These are phyloP conservation scores for Ceratorhiza oryzae-sativae DNA, from an alignment of 1,284 basidiomycete species.

Conservation along the genomic window DNA sequence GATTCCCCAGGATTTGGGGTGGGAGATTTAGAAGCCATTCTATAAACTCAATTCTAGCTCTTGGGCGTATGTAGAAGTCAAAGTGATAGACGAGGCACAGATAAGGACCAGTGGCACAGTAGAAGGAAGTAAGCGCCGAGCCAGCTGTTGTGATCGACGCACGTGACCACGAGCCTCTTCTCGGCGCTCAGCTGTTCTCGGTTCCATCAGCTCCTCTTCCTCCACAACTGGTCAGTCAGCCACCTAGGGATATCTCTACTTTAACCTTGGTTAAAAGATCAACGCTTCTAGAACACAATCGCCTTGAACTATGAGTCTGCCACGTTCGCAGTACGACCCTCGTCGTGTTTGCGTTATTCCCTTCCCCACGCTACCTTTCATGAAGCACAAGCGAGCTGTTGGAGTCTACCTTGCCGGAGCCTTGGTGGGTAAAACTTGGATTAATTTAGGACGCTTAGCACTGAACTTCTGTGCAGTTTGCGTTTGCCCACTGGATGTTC, in stretches of 20 bases:
- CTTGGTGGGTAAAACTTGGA: conserved; percentile 65
- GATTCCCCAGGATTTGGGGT: conserved; percentile 1
- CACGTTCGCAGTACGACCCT: conserved; percentile 84
- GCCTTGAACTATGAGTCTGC: conserved; percentile 64
- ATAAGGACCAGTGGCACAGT: not conserved
- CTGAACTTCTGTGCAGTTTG: conserved; percentile 66
- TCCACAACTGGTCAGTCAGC: conserved; percentile 3
- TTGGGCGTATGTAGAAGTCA: not conserved
- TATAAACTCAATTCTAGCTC: not conserved
- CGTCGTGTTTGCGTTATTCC: conserved; percentile 74
- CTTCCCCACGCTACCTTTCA: conserved; percentile 52
- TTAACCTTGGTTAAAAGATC: not conserved
- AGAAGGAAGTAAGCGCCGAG: conserved; percentile 8
- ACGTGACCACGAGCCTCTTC: not conserved
- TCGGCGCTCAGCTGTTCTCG: conserved; percentile 23
- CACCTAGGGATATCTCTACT: not conserved
- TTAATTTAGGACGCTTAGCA: not conserved
- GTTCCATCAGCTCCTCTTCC: conserved; percentile 20
- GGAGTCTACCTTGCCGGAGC: conserved; percentile 93
- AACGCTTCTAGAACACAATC: not conserved
- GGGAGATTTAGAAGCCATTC: conserved; percentile 17
- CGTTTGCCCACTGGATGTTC: conserved; percentile 94
- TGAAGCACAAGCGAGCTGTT: conserved; percentile 71
- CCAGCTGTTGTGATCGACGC: conserved; percentile 2
- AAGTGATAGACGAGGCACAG: not conserved